These are phyloP conservation scores for Nicotiana undulata DNA, from an alignment of 257 asterid genomes.

Conservation along the genomic window DNA sequence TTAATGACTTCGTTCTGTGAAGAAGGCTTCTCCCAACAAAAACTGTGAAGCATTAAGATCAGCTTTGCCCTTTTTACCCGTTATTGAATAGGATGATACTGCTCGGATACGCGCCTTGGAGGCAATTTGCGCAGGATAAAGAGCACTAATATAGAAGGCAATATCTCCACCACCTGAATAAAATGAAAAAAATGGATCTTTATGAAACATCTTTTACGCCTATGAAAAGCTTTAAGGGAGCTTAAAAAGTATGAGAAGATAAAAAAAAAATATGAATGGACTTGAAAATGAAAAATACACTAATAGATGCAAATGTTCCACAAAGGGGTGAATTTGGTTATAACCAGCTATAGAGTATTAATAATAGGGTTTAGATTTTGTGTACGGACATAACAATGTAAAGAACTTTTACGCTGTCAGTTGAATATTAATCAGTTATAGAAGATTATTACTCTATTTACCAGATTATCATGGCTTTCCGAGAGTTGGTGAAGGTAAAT, in stretches of 20 bases:
- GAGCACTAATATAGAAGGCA: slow-evolving; percentile 64
- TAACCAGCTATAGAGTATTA: not conserved
- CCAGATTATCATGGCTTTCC: too few relatives aligned
- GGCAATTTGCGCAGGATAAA: slow-evolving; percentile 71
- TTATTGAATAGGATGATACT: slow-evolving; percentile 51
- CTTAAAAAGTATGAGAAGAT: not conserved
- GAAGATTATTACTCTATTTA: too few relatives aligned
- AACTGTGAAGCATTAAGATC: not conserved
- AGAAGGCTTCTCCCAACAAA: not conserved
- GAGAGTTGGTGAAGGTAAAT: too few relatives aligned
- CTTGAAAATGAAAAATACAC: not conserved
- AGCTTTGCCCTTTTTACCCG: not conserved
- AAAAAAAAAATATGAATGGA: not conserved
- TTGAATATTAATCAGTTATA: too few relatives aligned
- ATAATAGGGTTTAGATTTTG: too few relatives aligned
- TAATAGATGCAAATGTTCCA: not conserved
- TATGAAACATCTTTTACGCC: not conserved
- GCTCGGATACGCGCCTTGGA: slow-evolving; percentile 53
- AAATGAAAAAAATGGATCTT: not conserved
- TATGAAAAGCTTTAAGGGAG: not conserved
- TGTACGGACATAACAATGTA: too few relatives aligned
- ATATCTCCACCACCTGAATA: slow-evolving; percentile 66
- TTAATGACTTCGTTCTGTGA: not conserved
- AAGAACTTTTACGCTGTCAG: too few relatives aligned
- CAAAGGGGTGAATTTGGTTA: not conserved